A percentile compares a stretch with the other conserved stretches of the same genome.
These are phyloP conservation scores for Monilinia vaccinii-corymbosi DNA, from an alignment of 2,329 filamentous ascomycete species.

Conservation along the genomic window DNA sequence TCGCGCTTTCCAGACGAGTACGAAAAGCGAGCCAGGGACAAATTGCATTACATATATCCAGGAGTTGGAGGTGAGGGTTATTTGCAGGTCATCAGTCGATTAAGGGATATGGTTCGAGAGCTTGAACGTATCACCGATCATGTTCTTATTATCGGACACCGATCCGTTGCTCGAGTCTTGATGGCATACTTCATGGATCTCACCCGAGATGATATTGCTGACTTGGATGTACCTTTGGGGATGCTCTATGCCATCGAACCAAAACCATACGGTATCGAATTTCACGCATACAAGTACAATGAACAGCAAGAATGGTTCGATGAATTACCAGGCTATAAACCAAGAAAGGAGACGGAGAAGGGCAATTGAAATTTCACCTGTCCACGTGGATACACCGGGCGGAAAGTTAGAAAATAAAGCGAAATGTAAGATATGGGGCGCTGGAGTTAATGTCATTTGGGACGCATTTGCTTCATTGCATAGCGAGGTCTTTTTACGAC, in stretches of 20 bases:
- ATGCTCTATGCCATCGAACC: slow-evolving; percentile 94
- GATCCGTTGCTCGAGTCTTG: slow-evolving; percentile 82
- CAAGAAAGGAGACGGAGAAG: slow-evolving; percentile 43
- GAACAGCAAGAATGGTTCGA: slow-evolving; percentile 71
- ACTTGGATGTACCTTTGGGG: slow-evolving; percentile 86
- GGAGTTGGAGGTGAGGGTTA: slow-evolving; percentile 95
- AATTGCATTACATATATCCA: slow-evolving; percentile 93
- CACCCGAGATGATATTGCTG: slow-evolving; percentile 82
- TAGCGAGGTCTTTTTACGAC: background rate
- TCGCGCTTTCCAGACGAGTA: slow-evolving; percentile 75
- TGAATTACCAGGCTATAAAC: slow-evolving; percentile 73
- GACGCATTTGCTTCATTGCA: slow-evolving; percentile 1
- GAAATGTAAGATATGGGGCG: background rate
- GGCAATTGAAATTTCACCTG: slow-evolving; percentile 16
- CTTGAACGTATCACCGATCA: slow-evolving; percentile 96
- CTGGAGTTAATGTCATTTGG: background rate
- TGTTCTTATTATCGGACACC: slow-evolving; percentile 83
- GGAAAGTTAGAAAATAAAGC: background rate
- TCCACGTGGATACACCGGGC: background rate
- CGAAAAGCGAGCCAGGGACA: slow-evolving; percentile 67
- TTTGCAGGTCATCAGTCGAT: slow-evolving; percentile 89
- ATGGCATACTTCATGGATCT: slow-evolving; percentile 96
- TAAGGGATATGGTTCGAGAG: slow-evolving; percentile 92
- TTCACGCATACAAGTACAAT: slow-evolving; percentile 91
- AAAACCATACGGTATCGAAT: slow-evolving; percentile 95